phyloP scores from a whole-genome alignment of 2,329 filamentous ascomycete genomes.

The Talaromyces albobiverticillius region DNA sequence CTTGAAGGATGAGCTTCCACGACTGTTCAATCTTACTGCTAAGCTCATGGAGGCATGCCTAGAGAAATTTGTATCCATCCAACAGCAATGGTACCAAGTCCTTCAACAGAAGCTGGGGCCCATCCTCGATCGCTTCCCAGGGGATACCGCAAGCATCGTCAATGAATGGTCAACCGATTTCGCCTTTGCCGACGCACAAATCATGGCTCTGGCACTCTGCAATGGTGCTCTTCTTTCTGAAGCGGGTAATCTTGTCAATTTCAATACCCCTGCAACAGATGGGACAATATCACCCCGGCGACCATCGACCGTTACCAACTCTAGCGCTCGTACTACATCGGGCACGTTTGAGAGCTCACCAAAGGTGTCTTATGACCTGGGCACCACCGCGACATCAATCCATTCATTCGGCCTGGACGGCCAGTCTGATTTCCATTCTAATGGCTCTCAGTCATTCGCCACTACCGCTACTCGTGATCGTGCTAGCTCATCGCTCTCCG shows the following conservation, averaged over 20 bases:
- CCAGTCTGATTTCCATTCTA: slow-evolving; percentile 13
- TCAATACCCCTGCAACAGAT: slow-evolving; percentile 50
- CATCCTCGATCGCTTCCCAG: slow-evolving; percentile 66
- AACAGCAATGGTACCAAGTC: slow-evolving; percentile 76
- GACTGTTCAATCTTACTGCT: slow-evolving; percentile 76
- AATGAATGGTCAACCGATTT: slow-evolving; percentile 77
- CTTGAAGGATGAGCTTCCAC: slow-evolving; percentile 85
- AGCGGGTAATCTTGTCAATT: slow-evolving; percentile 58
- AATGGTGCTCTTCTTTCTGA: slow-evolving; percentile 66
- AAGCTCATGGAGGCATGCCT: slow-evolving; percentile 80
- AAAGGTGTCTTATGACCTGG: slow-evolving; percentile 64
- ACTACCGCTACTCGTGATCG: slow-evolving; percentile 46
- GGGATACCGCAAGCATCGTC: slow-evolving; percentile 70
- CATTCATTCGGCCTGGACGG: slow-evolving; percentile 53
- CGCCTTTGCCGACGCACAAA: slow-evolving; percentile 68
- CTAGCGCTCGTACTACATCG: slow-evolving; percentile 58
- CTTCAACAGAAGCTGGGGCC: slow-evolving; percentile 80
- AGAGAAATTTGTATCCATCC: slow-evolving; percentile 78
- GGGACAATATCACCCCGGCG: slow-evolving; percentile 44
- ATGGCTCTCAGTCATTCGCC: slow-evolving; percentile 3
- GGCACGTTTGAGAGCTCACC: slow-evolving; percentile 63
- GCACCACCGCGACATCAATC: slow-evolving; percentile 63
- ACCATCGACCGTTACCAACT: slow-evolving; percentile 50
- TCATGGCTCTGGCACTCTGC: slow-evolving; percentile 70
- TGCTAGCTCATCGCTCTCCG: slow-evolving; percentile 56